phyloP scores from a whole-genome alignment of 192 early-diverging fungal genomes.

The Podila minutissima region DNA sequence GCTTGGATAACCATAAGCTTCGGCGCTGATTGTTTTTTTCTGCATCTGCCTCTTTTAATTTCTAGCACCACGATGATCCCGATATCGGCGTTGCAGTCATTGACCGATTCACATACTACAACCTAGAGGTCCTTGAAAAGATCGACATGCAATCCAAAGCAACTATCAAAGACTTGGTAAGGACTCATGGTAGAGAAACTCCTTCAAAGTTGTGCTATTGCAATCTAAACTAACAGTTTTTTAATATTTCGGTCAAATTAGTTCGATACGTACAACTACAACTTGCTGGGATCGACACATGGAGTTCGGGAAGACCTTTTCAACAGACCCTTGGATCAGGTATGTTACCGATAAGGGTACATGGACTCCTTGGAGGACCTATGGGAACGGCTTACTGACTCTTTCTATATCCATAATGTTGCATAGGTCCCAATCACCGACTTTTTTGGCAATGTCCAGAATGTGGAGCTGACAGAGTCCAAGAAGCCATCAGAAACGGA shows the following conservation, averaged over 20 bases:
- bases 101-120: constrained; percentile 97
- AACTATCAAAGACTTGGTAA: constrained; percentile 79
- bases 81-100: constrained; percentile 98
- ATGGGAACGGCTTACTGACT: neutral
- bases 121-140: constrained; percentile 91
- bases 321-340: constrained; percentile 78
- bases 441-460: constrained; percentile 97
- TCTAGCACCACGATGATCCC: constrained; percentile 83
- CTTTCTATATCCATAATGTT: neutral
- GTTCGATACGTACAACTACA: constrained; percentile 85
- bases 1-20: neutral
- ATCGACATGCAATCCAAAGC: constrained; percentile 82
- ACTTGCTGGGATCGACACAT: constrained; percentile 81
- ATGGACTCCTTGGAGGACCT: neutral
- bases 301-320: constrained; percentile 90
- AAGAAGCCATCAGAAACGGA: neutral
- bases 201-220: neutral
- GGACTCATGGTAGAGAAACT: neutral
- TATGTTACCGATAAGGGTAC: constrained; percentile 36
- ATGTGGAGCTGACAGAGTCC: constrained; percentile 79
- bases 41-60: neutral
- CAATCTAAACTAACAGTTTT: neutral
- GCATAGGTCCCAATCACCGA: constrained; percentile 82
- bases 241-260: constrained; percentile 21
- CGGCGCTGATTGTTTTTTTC: neutral